These are phyloP conservation scores for Globisporangium iwayamae DNA, from an alignment of 352 stramenopile genomes.

Conservation along the genomic window DNA sequence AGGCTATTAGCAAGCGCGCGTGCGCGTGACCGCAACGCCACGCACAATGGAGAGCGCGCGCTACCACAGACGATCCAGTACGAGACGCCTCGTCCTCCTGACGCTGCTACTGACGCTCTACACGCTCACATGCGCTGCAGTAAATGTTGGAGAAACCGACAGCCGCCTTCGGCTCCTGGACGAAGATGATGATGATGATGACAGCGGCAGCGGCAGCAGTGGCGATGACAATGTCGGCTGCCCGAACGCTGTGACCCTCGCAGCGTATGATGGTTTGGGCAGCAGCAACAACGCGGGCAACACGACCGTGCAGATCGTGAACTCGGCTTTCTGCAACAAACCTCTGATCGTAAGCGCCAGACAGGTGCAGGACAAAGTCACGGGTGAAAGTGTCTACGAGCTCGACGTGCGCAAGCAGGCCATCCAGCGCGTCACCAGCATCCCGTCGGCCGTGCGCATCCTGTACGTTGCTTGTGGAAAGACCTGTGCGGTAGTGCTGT, in stretches of 20 bases:
- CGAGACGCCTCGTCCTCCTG: neutral
- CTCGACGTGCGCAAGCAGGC: constrained; percentile 9
- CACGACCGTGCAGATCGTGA: constrained; percentile 1
- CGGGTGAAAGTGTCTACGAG: constrained; percentile 4
- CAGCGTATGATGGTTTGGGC: constrained; percentile 8
- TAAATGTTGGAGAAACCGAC: constrained; percentile 11
- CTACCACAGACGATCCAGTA: neutral
- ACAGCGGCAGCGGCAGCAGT: neutral
- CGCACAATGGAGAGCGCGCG: neutral
- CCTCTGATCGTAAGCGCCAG: constrained; percentile 12
- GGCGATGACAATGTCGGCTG: constrained; percentile 15
- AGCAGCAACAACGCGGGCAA: neutral
- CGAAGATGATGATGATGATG: neutral
- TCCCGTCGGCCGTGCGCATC: constrained; percentile 6
- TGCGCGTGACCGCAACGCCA: neutral
- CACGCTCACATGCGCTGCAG: neutral
- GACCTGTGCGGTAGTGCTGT: neutral
- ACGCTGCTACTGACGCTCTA: constrained; percentile 4
- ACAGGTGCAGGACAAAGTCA: constrained; percentile 16
- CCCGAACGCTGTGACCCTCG: constrained; percentile 27
- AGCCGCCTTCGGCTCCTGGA: neutral
- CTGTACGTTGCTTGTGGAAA: neutral
- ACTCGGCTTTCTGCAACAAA: neutral
- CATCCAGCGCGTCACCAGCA: constrained; percentile 10
- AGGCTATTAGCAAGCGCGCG: neutral